phyloP scores from a whole-genome alignment of 2,329 filamentous ascomycete genomes.

The Hypoxylon sp. region DNA sequence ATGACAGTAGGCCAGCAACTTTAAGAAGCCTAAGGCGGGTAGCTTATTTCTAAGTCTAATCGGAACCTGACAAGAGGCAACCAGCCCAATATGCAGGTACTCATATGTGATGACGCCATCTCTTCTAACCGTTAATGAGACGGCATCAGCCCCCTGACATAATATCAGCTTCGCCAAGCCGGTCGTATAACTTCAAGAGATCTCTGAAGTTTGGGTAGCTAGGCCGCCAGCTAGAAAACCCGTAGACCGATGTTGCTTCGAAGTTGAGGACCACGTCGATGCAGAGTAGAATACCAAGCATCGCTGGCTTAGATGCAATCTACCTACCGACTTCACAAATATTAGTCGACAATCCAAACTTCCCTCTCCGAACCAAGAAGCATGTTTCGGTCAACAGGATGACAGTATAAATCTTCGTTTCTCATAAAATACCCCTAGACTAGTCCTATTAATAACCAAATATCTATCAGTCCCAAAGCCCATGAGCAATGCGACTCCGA shows the following conservation, averaged over 20 bases:
- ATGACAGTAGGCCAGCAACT: background rate
- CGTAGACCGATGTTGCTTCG: too few species aligned
- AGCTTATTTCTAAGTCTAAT: background rate
- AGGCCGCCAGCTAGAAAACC: too few species aligned
- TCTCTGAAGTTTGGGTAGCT: too few species aligned
- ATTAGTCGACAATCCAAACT: background rate
- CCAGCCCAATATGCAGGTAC: too few species aligned
- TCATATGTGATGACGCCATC: background rate
- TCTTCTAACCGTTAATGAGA: background rate
- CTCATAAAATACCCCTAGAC: background rate
- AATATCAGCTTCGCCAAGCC: background rate
- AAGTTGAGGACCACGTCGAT: background rate
- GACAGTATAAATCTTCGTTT: too few species aligned
- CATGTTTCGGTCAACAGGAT: background rate
- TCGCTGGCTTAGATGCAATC: background rate
- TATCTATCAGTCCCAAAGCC: background rate
- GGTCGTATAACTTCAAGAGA: background rate
- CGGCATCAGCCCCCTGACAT: background rate
- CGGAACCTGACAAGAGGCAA: background rate
- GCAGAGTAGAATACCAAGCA: background rate
- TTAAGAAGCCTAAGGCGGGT: background rate
- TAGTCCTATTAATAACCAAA: constrained; percentile 6
- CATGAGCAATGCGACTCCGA: background rate
- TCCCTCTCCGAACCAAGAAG: background rate
- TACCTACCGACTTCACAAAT: background rate